Evolutionary conservation across 2,329 filamentous ascomycete genomes (phyloP).

Genomic region (Penicillium concentricum): DNA sequence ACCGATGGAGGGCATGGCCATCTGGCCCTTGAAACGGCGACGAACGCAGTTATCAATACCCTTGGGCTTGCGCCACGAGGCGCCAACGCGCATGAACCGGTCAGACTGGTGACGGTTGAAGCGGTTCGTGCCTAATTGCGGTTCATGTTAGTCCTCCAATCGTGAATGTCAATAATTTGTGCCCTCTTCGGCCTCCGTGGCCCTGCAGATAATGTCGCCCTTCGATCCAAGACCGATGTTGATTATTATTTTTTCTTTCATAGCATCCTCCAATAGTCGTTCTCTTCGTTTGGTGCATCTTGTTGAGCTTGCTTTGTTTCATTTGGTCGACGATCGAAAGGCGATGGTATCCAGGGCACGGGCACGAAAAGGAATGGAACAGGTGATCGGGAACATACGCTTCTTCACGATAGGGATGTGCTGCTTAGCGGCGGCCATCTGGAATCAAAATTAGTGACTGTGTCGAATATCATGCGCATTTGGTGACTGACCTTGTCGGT

Average conservation of each 20-base stretch:
- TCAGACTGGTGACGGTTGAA: slow-evolving; percentile 98
- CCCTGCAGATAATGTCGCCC: slow-evolving; percentile 5
- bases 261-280: background rate
- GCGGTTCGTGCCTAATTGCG: slow-evolving; percentile 74
- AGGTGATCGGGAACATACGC: slow-evolving; percentile 68
- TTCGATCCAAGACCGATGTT: slow-evolving; percentile 3
- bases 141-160: slow-evolving; percentile 40
- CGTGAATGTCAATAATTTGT: slow-evolving; percentile 20
- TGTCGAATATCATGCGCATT: slow-evolving; percentile 6
- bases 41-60: slow-evolving; percentile 99
- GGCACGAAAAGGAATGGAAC: slow-evolving; percentile 9
- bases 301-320: background rate
- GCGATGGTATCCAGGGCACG: slow-evolving; percentile 22
- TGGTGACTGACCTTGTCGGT: slow-evolving; percentile 45
- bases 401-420: slow-evolving; percentile 99
- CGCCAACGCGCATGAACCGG: slow-evolving; percentile 86
- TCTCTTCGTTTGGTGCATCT: background rate
- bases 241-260: background rate
- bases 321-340: slow-evolving; percentile 17
- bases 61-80: slow-evolving; percentile 99
- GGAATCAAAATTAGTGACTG: slow-evolving; percentile 14
- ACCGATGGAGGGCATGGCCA: slow-evolving; percentile 97
- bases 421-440: slow-evolving; percentile 99
- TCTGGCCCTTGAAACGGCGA: slow-evolving; percentile 93
- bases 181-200: slow-evolving; percentile 3